A percentile compares a stretch with the other conserved stretches of the same genome.
Evolutionary conservation across 495 filamentous ascomycete genomes (phyloP).

Genomic region (Sabuloglossum arenarium): DNA sequence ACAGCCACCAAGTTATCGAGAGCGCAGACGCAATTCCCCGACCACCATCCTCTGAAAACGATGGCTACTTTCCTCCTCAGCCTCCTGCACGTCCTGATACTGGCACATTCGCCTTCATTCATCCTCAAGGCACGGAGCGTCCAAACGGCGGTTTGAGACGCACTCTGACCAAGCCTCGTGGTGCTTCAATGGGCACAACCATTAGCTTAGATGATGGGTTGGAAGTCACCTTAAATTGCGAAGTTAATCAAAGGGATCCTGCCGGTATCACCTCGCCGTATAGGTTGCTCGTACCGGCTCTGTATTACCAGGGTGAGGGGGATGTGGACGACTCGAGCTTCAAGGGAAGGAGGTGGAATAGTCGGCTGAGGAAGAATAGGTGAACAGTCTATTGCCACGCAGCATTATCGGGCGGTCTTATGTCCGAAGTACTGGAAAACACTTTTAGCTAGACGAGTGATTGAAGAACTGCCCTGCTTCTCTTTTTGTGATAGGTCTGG

Average conservation of each 20-base stretch:
- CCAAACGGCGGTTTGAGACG: conserved; percentile 5
- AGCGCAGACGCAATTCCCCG: conserved; percentile 10
- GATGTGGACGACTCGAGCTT: conserved; percentile 18
- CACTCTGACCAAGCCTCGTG: background rate
- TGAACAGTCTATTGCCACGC: background rate
- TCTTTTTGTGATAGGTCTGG: no score
- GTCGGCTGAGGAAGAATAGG: conserved; percentile 12
- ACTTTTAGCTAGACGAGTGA: no score
- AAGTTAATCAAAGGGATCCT: conserved; percentile 67
- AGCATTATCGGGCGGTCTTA: background rate
- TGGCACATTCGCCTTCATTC: background rate
- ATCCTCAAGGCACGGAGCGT: background rate
- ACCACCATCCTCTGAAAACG: conserved; percentile 16
- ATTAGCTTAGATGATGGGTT: conserved; percentile 60
- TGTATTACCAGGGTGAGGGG: conserved; percentile 31
- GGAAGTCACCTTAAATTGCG: conserved; percentile 68
- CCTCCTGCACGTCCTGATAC: background rate
- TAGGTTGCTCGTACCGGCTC: conserved; percentile 59
- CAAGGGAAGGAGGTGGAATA: conserved; percentile 26
- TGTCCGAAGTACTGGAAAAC: background rate
- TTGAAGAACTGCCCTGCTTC: background rate
- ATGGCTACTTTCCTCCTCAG: conserved; percentile 21
- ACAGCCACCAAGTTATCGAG: conserved; percentile 14
- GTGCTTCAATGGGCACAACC: background rate
- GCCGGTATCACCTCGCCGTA: conserved; percentile 79